These are phyloP conservation scores for Chalciporus piperatus DNA, from an alignment of 768 basidiomycete species.

Conservation along the genomic window DNA sequence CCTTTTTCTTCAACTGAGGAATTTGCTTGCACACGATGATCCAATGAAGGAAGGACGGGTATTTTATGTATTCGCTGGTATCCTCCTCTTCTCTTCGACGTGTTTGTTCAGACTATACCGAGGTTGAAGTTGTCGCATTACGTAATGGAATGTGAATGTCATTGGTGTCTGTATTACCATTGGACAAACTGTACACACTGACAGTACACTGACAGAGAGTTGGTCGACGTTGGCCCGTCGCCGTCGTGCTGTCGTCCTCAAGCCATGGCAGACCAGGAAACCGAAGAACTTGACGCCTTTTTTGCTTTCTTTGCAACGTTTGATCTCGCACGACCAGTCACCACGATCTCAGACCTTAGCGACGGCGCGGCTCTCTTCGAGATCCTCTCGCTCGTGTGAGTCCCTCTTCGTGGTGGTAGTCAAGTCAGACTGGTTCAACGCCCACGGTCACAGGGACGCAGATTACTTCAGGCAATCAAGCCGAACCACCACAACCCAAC, in stretches of 20 bases:
- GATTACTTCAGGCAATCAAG: slow-evolving; percentile 71
- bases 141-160: slow-evolving; percentile 19
- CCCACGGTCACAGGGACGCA: slow-evolving; percentile 52
- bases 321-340: slow-evolving; percentile 59
- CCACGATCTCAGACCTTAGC: slow-evolving; percentile 65
- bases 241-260: slow-evolving; percentile 3
- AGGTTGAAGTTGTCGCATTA: slow-evolving; percentile 22
- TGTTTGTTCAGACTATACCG: slow-evolving; percentile 27
- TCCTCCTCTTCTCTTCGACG: slow-evolving; percentile 38
- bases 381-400: slow-evolving; percentile 74
- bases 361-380: slow-evolving; percentile 79
- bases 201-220: no score
- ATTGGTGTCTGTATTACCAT: no score
- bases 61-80: slow-evolving; percentile 77
- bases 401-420: slow-evolving; percentile 3
- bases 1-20: slow-evolving; percentile 79
- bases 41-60: slow-evolving; percentile 75
- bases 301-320: slow-evolving; percentile 79
- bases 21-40: slow-evolving; percentile 62
- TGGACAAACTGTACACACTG: no score
- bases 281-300: slow-evolving; percentile 76
- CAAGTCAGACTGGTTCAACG: slow-evolving; percentile 7
- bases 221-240: not conserved
- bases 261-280: slow-evolving; percentile 39
- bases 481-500: slow-evolving; percentile 55